A percentile compares a stretch with the other conserved stretches of the same genome.
Evolutionary conservation across 345 rosid species (phyloP).

Genomic region (Salix caprea): DNA sequence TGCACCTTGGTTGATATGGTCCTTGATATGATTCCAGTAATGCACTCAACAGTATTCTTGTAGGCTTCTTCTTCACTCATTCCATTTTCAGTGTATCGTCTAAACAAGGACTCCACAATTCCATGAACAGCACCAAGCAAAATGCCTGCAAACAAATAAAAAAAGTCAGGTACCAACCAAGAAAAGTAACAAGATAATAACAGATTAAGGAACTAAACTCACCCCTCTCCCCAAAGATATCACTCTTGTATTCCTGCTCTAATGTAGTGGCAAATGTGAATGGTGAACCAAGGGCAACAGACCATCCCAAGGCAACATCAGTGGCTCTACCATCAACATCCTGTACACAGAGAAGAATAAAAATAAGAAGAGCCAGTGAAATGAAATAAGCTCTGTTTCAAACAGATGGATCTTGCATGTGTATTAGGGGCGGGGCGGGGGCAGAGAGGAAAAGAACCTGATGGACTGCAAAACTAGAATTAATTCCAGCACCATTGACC

Average conservation of each 20-base stretch:
- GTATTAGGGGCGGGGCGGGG: background rate
- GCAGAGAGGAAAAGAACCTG: conserved; percentile 42
- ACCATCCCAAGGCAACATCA: conserved; percentile 88
- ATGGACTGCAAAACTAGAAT: conserved; percentile 86
- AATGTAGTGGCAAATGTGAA: conserved; percentile 87
- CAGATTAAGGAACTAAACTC: conserved; percentile 4
- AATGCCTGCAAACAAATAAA: conserved; percentile 44
- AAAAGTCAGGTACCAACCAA: background rate
- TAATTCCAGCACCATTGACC: conserved; percentile 92
- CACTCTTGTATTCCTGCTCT: conserved; percentile 94
- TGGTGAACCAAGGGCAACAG: conserved; percentile 91
- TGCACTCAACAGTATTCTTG: conserved; percentile 85
- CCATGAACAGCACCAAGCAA: conserved; percentile 94
- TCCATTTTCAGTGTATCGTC: conserved; percentile 80
- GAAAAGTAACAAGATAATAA: background rate
- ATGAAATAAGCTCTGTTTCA: background rate
- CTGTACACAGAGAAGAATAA: conserved; percentile 26
- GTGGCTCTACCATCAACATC: conserved; percentile 95
- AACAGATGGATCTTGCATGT: background rate
- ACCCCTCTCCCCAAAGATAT: conserved; percentile 94
- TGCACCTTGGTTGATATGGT: conserved; percentile 75
- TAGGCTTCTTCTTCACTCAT: conserved; percentile 82
- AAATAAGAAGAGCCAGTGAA: background rate
- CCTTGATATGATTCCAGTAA: conserved; percentile 71
- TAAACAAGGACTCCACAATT: conserved; percentile 75